Percentiles rank a stretch among this genome's conserved stretches.
phyloP scores from a whole-genome alignment of 140 eudicot genomes.

The Cichorium intybus region DNA sequence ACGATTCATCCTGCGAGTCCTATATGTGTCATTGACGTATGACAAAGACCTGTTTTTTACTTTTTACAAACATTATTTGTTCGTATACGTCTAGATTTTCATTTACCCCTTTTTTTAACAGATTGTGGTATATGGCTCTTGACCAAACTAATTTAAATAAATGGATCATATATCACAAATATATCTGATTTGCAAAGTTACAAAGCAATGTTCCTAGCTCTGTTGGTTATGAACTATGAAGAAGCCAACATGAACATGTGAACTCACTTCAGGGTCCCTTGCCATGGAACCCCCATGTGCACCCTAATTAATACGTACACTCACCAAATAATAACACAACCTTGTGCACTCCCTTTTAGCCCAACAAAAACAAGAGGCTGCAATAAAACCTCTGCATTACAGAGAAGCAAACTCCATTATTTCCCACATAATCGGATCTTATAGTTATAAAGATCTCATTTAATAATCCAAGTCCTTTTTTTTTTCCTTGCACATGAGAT shows the following conservation, averaged over 20 bases:
- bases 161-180: too few relatives aligned
- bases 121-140: too few relatives aligned
- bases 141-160: too few relatives aligned
- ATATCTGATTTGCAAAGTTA: too few relatives aligned
- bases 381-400: slow-evolving; percentile 29
- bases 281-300: slow-evolving; percentile 41
- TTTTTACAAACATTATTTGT: too few relatives aligned
- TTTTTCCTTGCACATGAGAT: not conserved
- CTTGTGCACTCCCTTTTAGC: slow-evolving; percentile 8
- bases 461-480: slow-evolving; percentile 3
- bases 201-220: slow-evolving; percentile 22
- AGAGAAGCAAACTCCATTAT: slow-evolving; percentile 37
- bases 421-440: slow-evolving; percentile 41
- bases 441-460: slow-evolving; percentile 23
- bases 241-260: slow-evolving; percentile 42
- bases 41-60: too few relatives aligned
- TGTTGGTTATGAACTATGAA: slow-evolving; percentile 30
- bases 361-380: slow-evolving; percentile 12
- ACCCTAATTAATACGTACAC: slow-evolving; percentile 37
- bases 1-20: too few relatives aligned
- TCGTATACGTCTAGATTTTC: too few relatives aligned
- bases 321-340: slow-evolving; percentile 33
- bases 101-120: too few relatives aligned
- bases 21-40: too few relatives aligned
- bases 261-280: slow-evolving; percentile 35